Percentiles rank a stretch among this genome's conserved stretches.
Conservation (phyloP, 306 rosid species). For the Spatholobus suberectus region DNA sequence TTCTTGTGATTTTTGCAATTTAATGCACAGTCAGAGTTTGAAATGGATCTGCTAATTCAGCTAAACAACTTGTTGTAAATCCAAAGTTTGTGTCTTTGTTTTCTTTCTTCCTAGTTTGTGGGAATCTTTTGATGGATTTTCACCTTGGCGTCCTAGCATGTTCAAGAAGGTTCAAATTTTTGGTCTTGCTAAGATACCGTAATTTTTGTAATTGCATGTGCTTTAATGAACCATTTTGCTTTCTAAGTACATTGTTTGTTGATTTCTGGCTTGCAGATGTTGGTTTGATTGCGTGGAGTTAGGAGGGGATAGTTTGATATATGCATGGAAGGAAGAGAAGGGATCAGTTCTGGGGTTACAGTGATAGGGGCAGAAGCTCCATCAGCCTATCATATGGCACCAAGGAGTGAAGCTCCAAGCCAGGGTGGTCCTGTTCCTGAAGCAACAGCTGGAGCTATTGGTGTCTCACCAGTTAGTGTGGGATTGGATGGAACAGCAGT, state of each 20-base stretch:
- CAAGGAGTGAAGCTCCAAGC: constrained; percentile 65
- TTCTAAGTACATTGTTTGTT: neutral
- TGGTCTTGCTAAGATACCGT: constrained; percentile 3
- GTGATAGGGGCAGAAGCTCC: constrained; percentile 90
- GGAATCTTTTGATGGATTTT: constrained; percentile 34
- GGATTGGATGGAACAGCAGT: constrained; percentile 55
- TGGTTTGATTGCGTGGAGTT: constrained; percentile 36
- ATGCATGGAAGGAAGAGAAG: constrained; percentile 79
- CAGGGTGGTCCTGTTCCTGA: constrained; percentile 42
- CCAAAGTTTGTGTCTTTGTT: constrained; percentile 16
- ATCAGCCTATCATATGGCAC: constrained; percentile 79
- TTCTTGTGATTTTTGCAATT: neutral
- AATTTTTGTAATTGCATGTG: neutral
- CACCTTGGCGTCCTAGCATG: constrained; percentile 30
- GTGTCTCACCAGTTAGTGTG: constrained; percentile 51
- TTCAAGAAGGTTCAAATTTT: constrained; percentile 31
- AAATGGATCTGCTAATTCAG: constrained; percentile 36
- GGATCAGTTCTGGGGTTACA: constrained; percentile 68
- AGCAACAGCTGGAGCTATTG: constrained; percentile 11
- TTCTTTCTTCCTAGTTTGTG: constrained; percentile 6
- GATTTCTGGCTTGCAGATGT: constrained; percentile 51
- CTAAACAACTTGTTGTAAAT: constrained; percentile 16
- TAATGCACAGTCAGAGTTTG: constrained; percentile 2
- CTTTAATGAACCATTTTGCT: neutral
- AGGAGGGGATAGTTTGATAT: constrained; percentile 31